Evolutionary conservation across 2,329 filamentous ascomycete genomes (phyloP), one percentile per base, ranked within the genome.

Genomic region (Pseudogymnoascus sp.): DNA sequence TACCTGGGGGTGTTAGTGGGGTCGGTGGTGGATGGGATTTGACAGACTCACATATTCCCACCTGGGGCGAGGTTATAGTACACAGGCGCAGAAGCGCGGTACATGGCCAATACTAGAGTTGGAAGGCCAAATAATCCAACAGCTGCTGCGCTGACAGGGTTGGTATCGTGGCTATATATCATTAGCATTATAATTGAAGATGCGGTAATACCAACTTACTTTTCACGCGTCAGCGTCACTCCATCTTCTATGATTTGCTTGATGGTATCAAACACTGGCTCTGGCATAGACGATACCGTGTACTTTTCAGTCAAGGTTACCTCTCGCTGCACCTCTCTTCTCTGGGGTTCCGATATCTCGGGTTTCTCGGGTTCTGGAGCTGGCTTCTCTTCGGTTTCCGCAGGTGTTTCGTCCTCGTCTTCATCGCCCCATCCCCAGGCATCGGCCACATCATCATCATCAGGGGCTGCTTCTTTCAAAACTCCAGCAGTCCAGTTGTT

Each of bases 341-440:
- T 35, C 5, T 33, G 28, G 8, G 61, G 19, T 61, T 35, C 26
- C 8, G 16, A 38, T 19, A 6, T 38, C 31, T 28, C 14, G 63
- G 31, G 14, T 59, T 43, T 22, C 59, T 50, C 41, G 14, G 50
- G 22, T 19, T 3, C 31, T 59, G 43, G 28, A 22, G 33, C 56
- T 35, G 50, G 24, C 60, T 63, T 59, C 16, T 66, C 37, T 4
- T 67, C 59, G 4, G 70, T 28, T 8, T 70, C 66, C 14, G 72
- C 66, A 3, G 71, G 64, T 37, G 74, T 73, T 24, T 69, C 63
- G 68, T 76, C 67, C 61, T 74, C 67, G 66, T 89, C 89, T 38
- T 92, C 80, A 14, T 86, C 91, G 22, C 86, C 89, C 90, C 92
- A 96, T 2, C 89, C 91, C 89, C 91, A 96, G 26, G 91, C 78